Percentiles rank a stretch among this genome's conserved stretches.
phyloP scores from a whole-genome alignment of 345 rosid species.

The Laguncularia racemosa region DNA sequence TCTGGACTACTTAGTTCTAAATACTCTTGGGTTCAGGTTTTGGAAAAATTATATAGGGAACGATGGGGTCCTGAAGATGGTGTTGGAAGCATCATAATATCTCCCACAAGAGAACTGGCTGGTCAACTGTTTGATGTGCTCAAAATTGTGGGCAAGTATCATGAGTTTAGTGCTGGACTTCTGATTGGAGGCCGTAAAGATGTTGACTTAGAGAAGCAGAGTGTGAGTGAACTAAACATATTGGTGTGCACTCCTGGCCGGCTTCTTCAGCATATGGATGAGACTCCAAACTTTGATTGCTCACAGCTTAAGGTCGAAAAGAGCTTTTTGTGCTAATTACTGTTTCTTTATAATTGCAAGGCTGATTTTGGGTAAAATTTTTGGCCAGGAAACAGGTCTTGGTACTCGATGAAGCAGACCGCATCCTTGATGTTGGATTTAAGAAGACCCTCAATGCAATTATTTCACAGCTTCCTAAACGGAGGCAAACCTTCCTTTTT shows the following conservation, averaged over 20 bases:
- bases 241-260: conserved; percentile 95
- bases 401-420: conserved; percentile 98
- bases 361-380: conserved; percentile 29
- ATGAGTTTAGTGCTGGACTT: conserved; percentile 79
- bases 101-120: conserved; percentile 89
- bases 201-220: conserved; percentile 70
- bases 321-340: not conserved
- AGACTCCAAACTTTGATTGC: conserved; percentile 92
- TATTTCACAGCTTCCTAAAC: conserved; percentile 73
- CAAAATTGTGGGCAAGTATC: conserved; percentile 67
- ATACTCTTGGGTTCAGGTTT: conserved; percentile 28
- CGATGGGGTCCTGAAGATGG: conserved; percentile 90
- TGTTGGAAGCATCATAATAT: conserved; percentile 85
- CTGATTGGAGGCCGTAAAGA: conserved; percentile 90
- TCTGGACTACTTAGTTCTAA: not conserved
- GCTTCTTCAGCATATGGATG: conserved; percentile 96
- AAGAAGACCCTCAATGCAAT: conserved; percentile 82
- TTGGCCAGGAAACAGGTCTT: conserved; percentile 58
- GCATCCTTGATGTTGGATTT: conserved; percentile 86
- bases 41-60: conserved; percentile 77
- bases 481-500: conserved; percentile 83
- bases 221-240: conserved; percentile 67
- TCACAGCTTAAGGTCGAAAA: conserved; percentile 75
- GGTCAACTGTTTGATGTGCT: conserved; percentile 74
- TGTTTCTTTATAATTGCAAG: not conserved